Evolutionary conservation across 2,329 filamentous ascomycete species (phyloP).

Genomic region (Mycosphaerella arachidis): DNA sequence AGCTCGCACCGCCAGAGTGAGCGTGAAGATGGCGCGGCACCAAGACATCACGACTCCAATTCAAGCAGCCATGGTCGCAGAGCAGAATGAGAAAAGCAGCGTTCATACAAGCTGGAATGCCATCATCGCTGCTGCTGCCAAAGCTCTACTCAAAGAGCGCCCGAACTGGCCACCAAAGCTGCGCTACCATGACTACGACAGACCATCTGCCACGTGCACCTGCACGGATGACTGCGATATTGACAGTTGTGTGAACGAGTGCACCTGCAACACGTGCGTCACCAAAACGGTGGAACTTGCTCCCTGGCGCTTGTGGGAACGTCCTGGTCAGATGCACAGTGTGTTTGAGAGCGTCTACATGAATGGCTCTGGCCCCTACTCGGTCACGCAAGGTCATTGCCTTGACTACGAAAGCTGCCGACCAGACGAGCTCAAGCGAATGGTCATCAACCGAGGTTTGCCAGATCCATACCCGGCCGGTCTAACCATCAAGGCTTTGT

Average conservation of each 20-base stretch:
- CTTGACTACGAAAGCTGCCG: constrained; percentile 9
- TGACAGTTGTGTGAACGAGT: not conserved
- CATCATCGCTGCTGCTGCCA: not conserved
- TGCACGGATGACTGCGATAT: not conserved
- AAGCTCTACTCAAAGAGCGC: not conserved
- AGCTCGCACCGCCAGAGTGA: not conserved
- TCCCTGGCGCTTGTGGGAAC: not conserved
- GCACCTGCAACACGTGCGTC: not conserved
- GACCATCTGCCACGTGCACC: not conserved
- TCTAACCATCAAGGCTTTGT: constrained; percentile 19
- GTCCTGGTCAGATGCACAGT: not conserved
- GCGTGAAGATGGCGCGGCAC: not conserved
- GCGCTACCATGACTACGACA: not conserved
- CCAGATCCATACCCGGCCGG: constrained; percentile 17
- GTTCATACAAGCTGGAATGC: not conserved
- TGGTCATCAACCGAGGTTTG: constrained; percentile 16
- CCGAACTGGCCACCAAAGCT: not conserved
- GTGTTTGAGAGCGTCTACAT: not conserved
- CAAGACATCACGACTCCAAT: not conserved
- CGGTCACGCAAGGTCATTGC: not conserved
- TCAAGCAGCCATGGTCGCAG: not conserved
- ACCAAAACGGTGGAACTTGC: not conserved
- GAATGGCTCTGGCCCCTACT: not conserved
- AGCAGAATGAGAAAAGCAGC: not conserved
- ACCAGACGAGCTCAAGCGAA: constrained; percentile 12